Evolutionary conservation across 176 grass and related monocot genomes (phyloP).

Genomic region (Pharus latifolius): DNA sequence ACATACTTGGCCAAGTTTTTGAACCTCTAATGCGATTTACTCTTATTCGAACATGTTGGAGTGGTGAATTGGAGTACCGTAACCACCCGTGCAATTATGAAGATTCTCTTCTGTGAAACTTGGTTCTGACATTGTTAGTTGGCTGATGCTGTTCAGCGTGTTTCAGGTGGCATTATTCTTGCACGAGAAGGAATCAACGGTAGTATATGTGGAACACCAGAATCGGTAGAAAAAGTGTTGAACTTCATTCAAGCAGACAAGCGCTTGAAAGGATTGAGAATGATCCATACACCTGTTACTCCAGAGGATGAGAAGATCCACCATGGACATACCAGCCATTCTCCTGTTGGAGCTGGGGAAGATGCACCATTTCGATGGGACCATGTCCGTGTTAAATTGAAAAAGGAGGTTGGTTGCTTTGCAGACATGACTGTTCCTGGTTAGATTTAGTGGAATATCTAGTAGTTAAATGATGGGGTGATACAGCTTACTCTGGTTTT

Average conservation of each 20-base stretch:
- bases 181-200: constrained; percentile 92
- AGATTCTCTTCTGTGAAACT: background rate
- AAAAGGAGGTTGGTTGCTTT: constrained; percentile 71
- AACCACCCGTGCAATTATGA: background rate
- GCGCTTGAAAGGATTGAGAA: constrained; percentile 62
- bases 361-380: constrained; percentile 96
- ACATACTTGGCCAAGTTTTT: too few relatives aligned
- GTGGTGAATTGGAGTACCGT: background rate
- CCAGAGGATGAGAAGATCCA: constrained; percentile 94
- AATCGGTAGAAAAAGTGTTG: constrained; percentile 65
- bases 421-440: background rate
- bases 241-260: constrained; percentile 73
- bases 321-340: constrained; percentile 74
- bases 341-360: constrained; percentile 86
- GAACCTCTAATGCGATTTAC: too few relatives aligned
- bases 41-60: too few relatives aligned
- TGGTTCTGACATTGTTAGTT: constrained; percentile 11
- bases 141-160: constrained; percentile 53
- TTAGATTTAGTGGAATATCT: background rate
- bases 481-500: constrained; percentile 4
- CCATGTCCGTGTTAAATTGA: constrained; percentile 96
- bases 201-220: constrained; percentile 70
- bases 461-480: background rate
- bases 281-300: constrained; percentile 84
- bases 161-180: constrained; percentile 99